phyloP scores from a whole-genome alignment of 2,329 filamentous ascomycete species.

The Penicillium concentricum region DNA sequence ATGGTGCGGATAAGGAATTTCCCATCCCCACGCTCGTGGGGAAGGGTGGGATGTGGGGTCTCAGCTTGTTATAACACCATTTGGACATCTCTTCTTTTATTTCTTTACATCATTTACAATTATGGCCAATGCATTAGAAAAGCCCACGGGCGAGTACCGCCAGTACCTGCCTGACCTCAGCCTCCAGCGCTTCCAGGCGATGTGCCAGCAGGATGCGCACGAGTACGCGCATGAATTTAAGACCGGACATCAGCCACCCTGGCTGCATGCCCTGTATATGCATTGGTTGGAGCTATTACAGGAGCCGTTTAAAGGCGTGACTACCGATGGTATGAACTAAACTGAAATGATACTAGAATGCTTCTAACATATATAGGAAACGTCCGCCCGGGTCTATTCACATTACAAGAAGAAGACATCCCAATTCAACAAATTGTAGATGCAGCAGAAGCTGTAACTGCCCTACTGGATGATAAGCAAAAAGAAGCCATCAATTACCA shows the following conservation, averaged over 20 bases:
- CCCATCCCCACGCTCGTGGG: conserved; percentile 25
- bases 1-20: conserved; percentile 20
- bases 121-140: conserved; percentile 7
- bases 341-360: neutral
- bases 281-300: conserved; percentile 58
- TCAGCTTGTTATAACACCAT: conserved; percentile 15
- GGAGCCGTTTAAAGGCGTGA: conserved; percentile 71
- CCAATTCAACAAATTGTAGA: conserved; percentile 58
- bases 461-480: conserved; percentile 51
- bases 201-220: conserved; percentile 62
- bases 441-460: conserved; percentile 50
- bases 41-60: conserved; percentile 21
- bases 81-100: neutral
- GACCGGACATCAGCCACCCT: conserved; percentile 60
- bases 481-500: conserved; percentile 54
- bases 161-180: conserved; percentile 62
- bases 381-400: conserved; percentile 56
- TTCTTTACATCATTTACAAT: neutral
- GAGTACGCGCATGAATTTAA: conserved; percentile 63
- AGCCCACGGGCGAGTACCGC: conserved; percentile 50
- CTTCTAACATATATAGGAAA: conserved; percentile 40
- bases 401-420: conserved; percentile 62
- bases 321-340: conserved; percentile 58
- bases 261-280: conserved; percentile 62
- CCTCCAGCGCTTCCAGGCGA: conserved; percentile 61